phyloP scores from a whole-genome alignment of 306 rosid species.

The Lupinus albus region DNA sequence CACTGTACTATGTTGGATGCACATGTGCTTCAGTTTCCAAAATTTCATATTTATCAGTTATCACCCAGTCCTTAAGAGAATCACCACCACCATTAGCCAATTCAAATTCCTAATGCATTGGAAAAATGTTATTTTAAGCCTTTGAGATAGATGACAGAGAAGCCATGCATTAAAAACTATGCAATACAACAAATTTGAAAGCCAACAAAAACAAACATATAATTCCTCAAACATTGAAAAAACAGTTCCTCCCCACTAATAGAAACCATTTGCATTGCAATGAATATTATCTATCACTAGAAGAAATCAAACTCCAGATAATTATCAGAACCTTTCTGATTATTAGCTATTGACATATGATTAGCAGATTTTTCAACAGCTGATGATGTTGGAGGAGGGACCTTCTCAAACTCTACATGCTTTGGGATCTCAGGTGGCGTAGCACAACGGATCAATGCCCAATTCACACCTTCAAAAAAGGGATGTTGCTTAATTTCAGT shows the following conservation, averaged over 20 bases:
- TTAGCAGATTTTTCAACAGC: constrained; percentile 61
- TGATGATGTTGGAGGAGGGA: constrained; percentile 70
- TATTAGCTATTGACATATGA: constrained; percentile 57
- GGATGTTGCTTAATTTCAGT: constrained; percentile 95
- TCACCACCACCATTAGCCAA: constrained; percentile 26
- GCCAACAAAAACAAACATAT: constrained; percentile 64
- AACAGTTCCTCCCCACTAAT: constrained; percentile 49
- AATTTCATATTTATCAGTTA: constrained; percentile 14
- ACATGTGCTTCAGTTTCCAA: constrained; percentile 27
- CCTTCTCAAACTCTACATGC: constrained; percentile 77
- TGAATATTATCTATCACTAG: constrained; percentile 58
- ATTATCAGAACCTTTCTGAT: constrained; percentile 74
- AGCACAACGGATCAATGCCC: constrained; percentile 98
- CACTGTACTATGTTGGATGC: neutral
- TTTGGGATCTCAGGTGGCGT: constrained; percentile 96
- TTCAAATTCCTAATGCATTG: constrained; percentile 31
- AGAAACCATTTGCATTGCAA: constrained; percentile 52
- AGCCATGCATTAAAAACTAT: constrained; percentile 61
- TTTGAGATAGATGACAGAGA: constrained; percentile 56
- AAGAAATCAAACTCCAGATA: constrained; percentile 99
- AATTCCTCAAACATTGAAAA: constrained; percentile 60
- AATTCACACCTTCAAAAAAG: constrained; percentile 95
- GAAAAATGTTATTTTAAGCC: constrained; percentile 36
- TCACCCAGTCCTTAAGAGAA: neutral
- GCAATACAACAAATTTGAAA: constrained; percentile 65